Conservation (phyloP, 805 yeast genomes). For the Myxozyma melibiosi region DNA sequence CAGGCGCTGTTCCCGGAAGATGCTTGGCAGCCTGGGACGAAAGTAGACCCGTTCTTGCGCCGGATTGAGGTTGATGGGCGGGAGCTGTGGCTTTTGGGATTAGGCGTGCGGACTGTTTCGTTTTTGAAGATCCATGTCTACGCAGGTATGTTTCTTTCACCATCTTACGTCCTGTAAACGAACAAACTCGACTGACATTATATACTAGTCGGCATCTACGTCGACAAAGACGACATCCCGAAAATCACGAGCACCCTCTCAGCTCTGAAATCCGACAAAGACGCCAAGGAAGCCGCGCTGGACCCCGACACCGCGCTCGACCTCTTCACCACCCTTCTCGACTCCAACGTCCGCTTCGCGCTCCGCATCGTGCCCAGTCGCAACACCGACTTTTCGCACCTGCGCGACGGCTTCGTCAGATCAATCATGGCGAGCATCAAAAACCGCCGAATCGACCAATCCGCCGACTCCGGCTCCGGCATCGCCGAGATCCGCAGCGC, state of each 20-base stretch:
- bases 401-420: conserved; percentile 85
- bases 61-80: conserved; percentile 36
- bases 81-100: conserved; percentile 65
- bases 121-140: conserved; percentile 82
- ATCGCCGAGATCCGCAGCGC: conserved; percentile 64
- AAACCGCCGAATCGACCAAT: conserved; percentile 39
- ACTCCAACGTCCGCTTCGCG: conserved; percentile 60
- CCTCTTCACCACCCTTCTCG: conserved; percentile 59
- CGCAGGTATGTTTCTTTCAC: conserved; percentile 44
- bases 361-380: conserved; percentile 84
- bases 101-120: conserved; percentile 82
- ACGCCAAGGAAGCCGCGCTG: conserved; percentile 24
- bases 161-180: background rate
- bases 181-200: too few relatives aligned
- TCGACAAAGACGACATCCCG: conserved; percentile 58
- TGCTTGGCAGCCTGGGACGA: conserved; percentile 28
- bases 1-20: conserved; percentile 14
- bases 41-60: conserved; percentile 42
- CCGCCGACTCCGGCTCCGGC: conserved; percentile 58
- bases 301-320: conserved; percentile 57
- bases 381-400: conserved; percentile 87
- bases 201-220: conserved; percentile 66
- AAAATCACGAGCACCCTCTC: background rate
- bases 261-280: background rate
- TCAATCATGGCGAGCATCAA: conserved; percentile 62